Evolutionary conservation across 2,329 filamentous ascomycete species (phyloP), one percentile per base, ranked within the genome.

Genomic region (Fusarium sp.): DNA sequence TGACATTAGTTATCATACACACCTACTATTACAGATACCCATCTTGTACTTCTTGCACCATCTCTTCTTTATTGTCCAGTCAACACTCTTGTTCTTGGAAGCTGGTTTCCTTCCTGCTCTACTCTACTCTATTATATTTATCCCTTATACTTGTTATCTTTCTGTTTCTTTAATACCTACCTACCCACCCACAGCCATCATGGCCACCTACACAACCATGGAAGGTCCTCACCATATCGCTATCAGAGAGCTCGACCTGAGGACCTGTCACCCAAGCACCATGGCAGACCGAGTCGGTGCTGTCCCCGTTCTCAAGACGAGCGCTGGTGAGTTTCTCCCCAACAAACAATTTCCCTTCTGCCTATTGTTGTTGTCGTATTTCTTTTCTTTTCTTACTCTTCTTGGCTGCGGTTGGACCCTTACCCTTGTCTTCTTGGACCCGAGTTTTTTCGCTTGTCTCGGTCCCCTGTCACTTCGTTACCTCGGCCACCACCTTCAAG

Each of bases 281-380:
- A 84, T 90, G 73, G 85, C 86, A 64, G 87, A 89, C 79, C 85
- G 85, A 75, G 85, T 90, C 81, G 89, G 87, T 79, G 83, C 86
- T 45, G 86, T 91, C 47, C 89, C 89, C 4, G 89, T 86, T 35
- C 82, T 91, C 63, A 89, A 87, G 78, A 89, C 88, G 71, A 90
- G 89, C 79, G 87, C 89, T 79, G 89, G 89, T 91, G 81, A 87
- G 89, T 82, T 63, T 69, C 70, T 69, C 57, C 66, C 67, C 67
- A 69, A 67, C 34, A 35, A 35, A 35, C 29, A 35, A 35, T 56
- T 60, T 35, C 34, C 14, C 45, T 47, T 62, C 34, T 37, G 37
- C 64, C 58, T 58, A 70, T 65, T 59, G 63, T 64, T 31, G 22
- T 52, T 42, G n/a, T 37, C 29, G 61, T 22, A n/a, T 67, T 62